Evolutionary conservation across 2,329 filamentous ascomycete genomes (phyloP), one percentile per base, ranked within the genome.

Genomic region (Tolypocladium endophyticum): DNA sequence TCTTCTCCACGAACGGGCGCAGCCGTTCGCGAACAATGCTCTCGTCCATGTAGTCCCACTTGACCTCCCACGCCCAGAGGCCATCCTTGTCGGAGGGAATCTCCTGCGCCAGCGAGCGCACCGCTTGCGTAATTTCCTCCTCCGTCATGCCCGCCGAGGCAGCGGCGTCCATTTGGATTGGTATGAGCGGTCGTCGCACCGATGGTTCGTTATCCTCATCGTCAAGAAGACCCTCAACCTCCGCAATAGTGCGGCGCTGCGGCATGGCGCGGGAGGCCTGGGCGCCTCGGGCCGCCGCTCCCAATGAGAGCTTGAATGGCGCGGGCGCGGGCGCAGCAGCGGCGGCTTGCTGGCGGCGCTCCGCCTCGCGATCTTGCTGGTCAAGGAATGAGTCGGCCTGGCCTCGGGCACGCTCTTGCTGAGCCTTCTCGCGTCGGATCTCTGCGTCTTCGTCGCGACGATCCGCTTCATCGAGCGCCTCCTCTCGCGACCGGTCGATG

Each of bases 1-100:
- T 99, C 83, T 96, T 96, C 79, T 96, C 92, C 60, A 97, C 90
- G 76, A 97, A 99, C 36, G 93, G 92, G 69, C 89, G 86, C 66
- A 99, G 84, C 71, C 97, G 92, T 64, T 95, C 89, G 62, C 85
- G 83, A 61, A 97, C 85, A 50, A 94, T 82, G 20, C 82, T 80
- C 62, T 94, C 88, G 70, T 95, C 90, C 71, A 99, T 81, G 74
- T 87, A 90, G 57, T 95, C 88, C 94, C 94, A 99, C 67, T 92
- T 89, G 71, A 99, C 86, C 23, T 88, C 78, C 90, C 92, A 97
- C n/a, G 81, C 83, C 90, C 93, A 99, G 4, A 99, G 80, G 0
- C 90, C 91, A 3, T 89, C 86, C 72, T 89, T 90, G 69, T 94
- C 88, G 18, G 86, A 88, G 0, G 94, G 94, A 64, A 99, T 97